A percentile compares a stretch with the other conserved stretches of the same genome.
phyloP scores from a whole-genome alignment of 768 basidiomycete species.

The Lactarius vividus region DNA sequence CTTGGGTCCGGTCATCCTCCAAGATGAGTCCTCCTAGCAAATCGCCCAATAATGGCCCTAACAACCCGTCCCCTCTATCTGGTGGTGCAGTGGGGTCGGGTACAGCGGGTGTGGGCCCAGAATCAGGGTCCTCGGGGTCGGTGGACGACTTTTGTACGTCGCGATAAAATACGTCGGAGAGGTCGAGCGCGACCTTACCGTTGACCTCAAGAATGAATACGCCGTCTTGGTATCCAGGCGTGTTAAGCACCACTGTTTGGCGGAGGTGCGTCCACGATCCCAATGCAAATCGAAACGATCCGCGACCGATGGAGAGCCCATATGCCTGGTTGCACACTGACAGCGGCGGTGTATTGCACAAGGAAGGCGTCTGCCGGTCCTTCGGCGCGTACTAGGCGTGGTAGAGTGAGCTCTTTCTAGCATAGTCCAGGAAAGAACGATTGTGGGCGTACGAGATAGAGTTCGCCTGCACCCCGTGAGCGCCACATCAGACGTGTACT shows the following conservation, averaged over 20 bases:
- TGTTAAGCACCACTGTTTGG: constrained; percentile 73
- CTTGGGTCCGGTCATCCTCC: not conserved
- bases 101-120: constrained; percentile 30
- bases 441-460: constrained; percentile 54
- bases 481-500: constrained; percentile 88
- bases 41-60: constrained; percentile 1
- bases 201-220: constrained; percentile 63
- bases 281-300: constrained; percentile 57
- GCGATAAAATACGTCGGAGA: constrained; percentile 63
- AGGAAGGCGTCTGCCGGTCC: constrained; percentile 55
- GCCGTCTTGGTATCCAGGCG: constrained; percentile 69
- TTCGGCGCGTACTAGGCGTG: constrained; percentile 67
- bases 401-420: not conserved
- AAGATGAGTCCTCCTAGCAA: not conserved
- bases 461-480: constrained; percentile 61
- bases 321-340: constrained; percentile 66
- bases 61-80: constrained; percentile 3
- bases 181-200: constrained; percentile 49
- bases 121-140: not conserved
- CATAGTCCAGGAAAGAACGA: not conserved
- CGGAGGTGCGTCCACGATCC: constrained; percentile 70
- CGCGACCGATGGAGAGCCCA: constrained; percentile 74
- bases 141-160: constrained; percentile 18
- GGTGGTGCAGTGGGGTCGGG: not conserved
- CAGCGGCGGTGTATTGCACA: constrained; percentile 54